These are phyloP conservation scores for Ricinus communis DNA, from an alignment of 345 rosid genomes.

Conservation along the genomic window DNA sequence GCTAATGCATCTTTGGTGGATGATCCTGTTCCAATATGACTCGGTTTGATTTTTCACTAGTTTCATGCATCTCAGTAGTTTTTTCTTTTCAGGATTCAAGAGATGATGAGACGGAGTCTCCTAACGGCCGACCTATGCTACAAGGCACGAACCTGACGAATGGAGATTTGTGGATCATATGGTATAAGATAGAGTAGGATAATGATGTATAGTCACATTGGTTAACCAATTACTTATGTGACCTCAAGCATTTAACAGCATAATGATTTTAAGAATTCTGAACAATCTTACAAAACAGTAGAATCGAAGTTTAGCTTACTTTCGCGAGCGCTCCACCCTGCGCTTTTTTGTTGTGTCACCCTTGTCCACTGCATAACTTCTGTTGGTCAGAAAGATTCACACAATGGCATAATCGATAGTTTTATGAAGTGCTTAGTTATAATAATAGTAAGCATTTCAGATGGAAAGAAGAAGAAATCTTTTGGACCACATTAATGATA, in stretches of 20 bases:
- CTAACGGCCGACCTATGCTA: neutral
- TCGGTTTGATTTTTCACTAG: too few relatives aligned
- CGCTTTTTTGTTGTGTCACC: slow-evolving; percentile 71
- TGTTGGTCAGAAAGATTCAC: slow-evolving; percentile 24
- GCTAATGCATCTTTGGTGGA: neutral
- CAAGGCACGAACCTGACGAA: neutral
- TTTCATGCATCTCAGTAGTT: too few relatives aligned
- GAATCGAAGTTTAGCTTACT: slow-evolving; percentile 42
- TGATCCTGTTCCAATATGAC: too few relatives aligned
- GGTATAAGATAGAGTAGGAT: neutral
- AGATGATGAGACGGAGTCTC: too few relatives aligned
- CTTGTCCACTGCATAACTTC: slow-evolving; percentile 50
- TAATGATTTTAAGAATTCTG: neutral
- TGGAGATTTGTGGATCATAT: neutral
- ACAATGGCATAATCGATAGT: neutral
- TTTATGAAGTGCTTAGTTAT: neutral
- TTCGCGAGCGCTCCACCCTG: slow-evolving; percentile 72
- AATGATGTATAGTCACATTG: neutral
- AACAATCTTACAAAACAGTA: neutral
- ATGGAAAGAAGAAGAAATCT: too few relatives aligned
- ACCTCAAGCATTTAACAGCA: neutral
- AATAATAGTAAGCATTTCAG: neutral
- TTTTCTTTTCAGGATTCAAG: too few relatives aligned
- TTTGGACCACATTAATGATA: too few relatives aligned
- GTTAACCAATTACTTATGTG: neutral